Evolutionary conservation across 106 monocot genomes (phyloP).

Genomic region (Allium sativum): DNA sequence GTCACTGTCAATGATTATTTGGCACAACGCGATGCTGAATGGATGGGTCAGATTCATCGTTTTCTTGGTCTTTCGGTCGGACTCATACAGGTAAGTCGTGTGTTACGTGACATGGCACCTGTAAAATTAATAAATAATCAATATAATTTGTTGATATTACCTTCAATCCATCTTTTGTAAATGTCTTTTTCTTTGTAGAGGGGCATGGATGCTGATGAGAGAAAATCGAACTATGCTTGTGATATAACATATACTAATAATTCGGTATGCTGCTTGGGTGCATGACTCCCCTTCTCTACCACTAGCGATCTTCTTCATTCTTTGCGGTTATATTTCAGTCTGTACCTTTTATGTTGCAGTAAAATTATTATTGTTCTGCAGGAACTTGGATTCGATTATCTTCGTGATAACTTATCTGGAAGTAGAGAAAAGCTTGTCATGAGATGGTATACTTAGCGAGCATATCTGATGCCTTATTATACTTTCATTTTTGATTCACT

Average conservation of each 20-base stretch:
- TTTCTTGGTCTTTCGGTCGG: slow-evolving; percentile 98
- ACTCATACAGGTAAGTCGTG: slow-evolving; percentile 65
- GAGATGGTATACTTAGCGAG: slow-evolving; percentile 63
- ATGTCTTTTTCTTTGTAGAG: slow-evolving; percentile 33
- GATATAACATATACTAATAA: slow-evolving; percentile 99
- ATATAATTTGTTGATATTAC: background rate
- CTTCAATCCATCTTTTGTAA: background rate
- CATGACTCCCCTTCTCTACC: background rate
- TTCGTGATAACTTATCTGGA: slow-evolving; percentile 86
- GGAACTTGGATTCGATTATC: slow-evolving; percentile 99
- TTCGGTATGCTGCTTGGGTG: slow-evolving; percentile 36
- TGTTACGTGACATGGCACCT: background rate
- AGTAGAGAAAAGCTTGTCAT: slow-evolving; percentile 84
- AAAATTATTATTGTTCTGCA: slow-evolving; percentile 12
- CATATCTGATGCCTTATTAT: slow-evolving; percentile 1
- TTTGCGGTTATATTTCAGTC: background rate
- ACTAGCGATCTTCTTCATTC: background rate
- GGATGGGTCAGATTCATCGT: slow-evolving; percentile 99
- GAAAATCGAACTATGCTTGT: slow-evolving; percentile 80
- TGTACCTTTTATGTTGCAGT: background rate
- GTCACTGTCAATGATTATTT: slow-evolving; percentile 99
- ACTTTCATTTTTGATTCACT: too few species aligned
- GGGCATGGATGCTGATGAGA: slow-evolving; percentile 66
- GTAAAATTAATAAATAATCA: background rate
- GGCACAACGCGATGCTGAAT: slow-evolving; percentile 97